phyloP scores from a whole-genome alignment of 352 stramenopile species.

The Phytophthora capsici region DNA sequence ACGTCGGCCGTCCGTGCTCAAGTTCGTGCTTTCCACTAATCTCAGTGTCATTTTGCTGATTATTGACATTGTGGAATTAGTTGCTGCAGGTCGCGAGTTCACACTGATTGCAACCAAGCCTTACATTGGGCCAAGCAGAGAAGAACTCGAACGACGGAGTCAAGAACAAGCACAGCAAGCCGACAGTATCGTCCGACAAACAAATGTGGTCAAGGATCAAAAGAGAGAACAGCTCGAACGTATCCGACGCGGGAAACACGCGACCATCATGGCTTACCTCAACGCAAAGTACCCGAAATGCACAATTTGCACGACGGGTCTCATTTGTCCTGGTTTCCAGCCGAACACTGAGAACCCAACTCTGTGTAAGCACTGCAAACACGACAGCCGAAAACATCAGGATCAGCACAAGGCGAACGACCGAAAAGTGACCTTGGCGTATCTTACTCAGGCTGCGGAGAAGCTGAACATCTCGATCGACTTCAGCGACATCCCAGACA shows the following conservation, averaged over 20 bases:
- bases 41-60: background rate
- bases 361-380: constrained; percentile 80
- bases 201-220: constrained; percentile 51
- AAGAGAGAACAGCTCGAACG: constrained; percentile 46
- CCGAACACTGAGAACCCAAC: constrained; percentile 68
- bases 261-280: constrained; percentile 49
- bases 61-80: constrained; percentile 32
- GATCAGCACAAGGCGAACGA: constrained; percentile 48
- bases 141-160: constrained; percentile 62
- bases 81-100: constrained; percentile 92
- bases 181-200: constrained; percentile 58
- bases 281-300: constrained; percentile 73
- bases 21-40: constrained; percentile 41
- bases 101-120: constrained; percentile 93
- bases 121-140: constrained; percentile 88
- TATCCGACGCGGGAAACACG: constrained; percentile 55
- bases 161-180: constrained; percentile 47
- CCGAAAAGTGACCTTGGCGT: constrained; percentile 44
- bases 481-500: constrained; percentile 55
- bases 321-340: constrained; percentile 79
- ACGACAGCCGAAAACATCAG: constrained; percentile 74
- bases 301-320: constrained; percentile 66
- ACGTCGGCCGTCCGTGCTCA: constrained; percentile 74
- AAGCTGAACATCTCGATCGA: constrained; percentile 69
- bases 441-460: constrained; percentile 52